phyloP scores from a whole-genome alignment of 192 early-diverging fungal genomes.

The Podila horticola region DNA sequence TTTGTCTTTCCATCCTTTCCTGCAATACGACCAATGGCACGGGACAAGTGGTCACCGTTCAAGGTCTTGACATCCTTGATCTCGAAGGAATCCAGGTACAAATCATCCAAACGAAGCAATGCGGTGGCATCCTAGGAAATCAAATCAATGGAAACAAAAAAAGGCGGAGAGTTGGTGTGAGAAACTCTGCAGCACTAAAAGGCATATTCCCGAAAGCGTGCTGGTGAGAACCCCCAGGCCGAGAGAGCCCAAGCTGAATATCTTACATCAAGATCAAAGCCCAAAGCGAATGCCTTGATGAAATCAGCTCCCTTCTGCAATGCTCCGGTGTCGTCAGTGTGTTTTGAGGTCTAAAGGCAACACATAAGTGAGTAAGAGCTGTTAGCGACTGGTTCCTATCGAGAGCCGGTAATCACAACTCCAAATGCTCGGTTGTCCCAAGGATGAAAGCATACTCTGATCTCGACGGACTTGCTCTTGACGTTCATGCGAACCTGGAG shows the following conservation, averaged over 20 bases:
- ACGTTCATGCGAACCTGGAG: constrained; percentile 97
- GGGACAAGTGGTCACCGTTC: constrained; percentile 93
- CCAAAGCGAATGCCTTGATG: constrained; percentile 91
- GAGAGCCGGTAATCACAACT: too few relatives aligned
- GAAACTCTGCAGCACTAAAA: background rate
- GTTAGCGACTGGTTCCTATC: background rate
- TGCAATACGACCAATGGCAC: constrained; percentile 98
- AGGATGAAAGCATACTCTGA: constrained; percentile 64
- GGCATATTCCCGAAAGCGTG: background rate
- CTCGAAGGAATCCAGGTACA: constrained; percentile 97
- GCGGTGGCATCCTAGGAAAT: constrained; percentile 84
- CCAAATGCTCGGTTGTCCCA: too few relatives aligned
- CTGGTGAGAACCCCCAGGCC: background rate
- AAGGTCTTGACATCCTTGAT: constrained; percentile 98
- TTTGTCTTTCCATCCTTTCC: constrained; percentile 98
- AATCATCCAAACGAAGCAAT: constrained; percentile 93
- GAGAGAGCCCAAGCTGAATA: constrained; percentile 7
- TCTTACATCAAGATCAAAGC: constrained; percentile 85
- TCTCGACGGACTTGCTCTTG: constrained; percentile 88
- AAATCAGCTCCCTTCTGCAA: constrained; percentile 98
- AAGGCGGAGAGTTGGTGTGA: background rate
- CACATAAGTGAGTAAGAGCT: constrained; percentile 1
- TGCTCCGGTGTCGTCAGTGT: constrained; percentile 89
- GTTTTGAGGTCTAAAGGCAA: constrained; percentile 69
- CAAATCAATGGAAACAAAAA: background rate